Percentiles rank a stretch among this genome's conserved stretches.
These are phyloP conservation scores for Cutaneotrichosporon sp. DNA, from an alignment of 1,284 basidiomycete species.

Conservation along the genomic window DNA sequence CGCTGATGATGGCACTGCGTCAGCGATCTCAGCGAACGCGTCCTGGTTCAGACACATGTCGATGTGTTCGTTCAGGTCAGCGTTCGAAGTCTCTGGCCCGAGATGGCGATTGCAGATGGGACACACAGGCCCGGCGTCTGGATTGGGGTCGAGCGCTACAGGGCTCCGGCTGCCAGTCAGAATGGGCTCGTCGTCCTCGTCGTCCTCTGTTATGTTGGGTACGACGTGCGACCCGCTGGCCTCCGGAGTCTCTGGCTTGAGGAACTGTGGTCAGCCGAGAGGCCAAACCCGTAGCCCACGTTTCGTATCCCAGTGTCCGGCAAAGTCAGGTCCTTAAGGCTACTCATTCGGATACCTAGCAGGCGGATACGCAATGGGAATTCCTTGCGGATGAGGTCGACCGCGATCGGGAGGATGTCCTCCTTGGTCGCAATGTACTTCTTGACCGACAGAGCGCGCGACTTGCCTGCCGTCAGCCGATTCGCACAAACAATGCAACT, in stretches of 20 bases:
- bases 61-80: conserved; percentile 49
- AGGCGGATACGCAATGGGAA: conserved; percentile 73
- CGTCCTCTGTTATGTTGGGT: conserved; percentile 22
- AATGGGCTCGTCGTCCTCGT: conserved; percentile 22
- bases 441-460: conserved; percentile 73
- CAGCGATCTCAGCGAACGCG: conserved; percentile 26
- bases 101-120: conserved; percentile 45
- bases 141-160: conserved; percentile 19
- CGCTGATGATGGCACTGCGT: conserved; percentile 26
- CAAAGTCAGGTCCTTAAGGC: conserved; percentile 68
- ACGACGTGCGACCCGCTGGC: conserved; percentile 8
- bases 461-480: conserved; percentile 61
- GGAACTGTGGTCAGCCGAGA: conserved; percentile 34
- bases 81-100: conserved; percentile 39
- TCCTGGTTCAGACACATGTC: conserved; percentile 49
- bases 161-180: not conserved
- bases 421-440: conserved; percentile 73
- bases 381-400: conserved; percentile 75
- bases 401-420: conserved; percentile 75
- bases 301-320: conserved; percentile 43
- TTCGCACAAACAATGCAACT: conserved; percentile 1
- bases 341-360: conserved; percentile 78
- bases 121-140: conserved; percentile 36
- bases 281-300: conserved; percentile 26
- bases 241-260: conserved; percentile 10